Base-by-base conservation (phyloP, 768 basidiomycete species). In the Tricholoma hemisulphureum region DNA sequence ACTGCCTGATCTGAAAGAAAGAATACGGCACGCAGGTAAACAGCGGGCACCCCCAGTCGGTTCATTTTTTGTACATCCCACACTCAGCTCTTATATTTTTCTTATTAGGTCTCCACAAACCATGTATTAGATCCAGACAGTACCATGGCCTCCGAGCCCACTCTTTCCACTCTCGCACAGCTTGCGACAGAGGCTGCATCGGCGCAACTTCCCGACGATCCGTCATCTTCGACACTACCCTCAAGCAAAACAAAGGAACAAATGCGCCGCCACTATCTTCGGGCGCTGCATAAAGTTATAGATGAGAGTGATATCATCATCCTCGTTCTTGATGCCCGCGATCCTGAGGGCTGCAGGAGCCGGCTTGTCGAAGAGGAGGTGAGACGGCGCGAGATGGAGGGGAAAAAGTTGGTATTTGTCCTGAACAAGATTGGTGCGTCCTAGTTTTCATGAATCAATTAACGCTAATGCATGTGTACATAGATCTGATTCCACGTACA, bases 291-390 rank as follows among this genome's bases (percentile, higher is more conserved):
- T 73, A 94, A 91, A 74, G 96, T 99, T 45, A 89, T 98, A 58
- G 95, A 97, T 61, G 81, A 95, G 66, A 88, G 90, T 61, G 95
- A 98, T 68, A 90, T 99, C 29, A 74, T 98, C 51, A 80, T 98
- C 45, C 87, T 91, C 32, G 91, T 93, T 0, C 79, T 98, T 14
- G 97, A 98, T 73, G 95, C 95, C 1, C 79, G 96, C 37, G 96
- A 98, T 76, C 96, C 97, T 2, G 90, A 96, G 58, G 95, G 96
- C 0, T 95, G 93, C 39, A 75, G 96, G 62, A 96, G 93, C 72
- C 80, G 89, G 52, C 80, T 96, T 35, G 94, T 98, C 4, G 97
- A 99, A 70, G 93, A 96, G 67, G 95, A 97, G 69, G 94, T 97
- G 0, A 78, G 90, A 45, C 78, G 92, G 61, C 80, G 91, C 32